These are phyloP conservation scores for Lagenaria siceraria DNA, from an alignment of 306 rosid species.

Conservation along the genomic window DNA sequence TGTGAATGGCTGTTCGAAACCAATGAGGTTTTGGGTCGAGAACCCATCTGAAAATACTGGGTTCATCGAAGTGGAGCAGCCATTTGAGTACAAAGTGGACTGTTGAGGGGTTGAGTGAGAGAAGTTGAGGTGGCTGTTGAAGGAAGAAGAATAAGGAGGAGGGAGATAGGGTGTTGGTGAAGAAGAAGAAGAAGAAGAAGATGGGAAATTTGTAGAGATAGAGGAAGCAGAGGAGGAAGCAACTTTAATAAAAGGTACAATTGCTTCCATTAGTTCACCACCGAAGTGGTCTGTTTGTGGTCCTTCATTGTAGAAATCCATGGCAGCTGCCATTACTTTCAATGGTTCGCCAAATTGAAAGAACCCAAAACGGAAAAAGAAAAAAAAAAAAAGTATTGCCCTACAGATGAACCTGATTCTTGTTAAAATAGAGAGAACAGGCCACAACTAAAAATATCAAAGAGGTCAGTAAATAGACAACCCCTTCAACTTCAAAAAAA, in stretches of 20 bases:
- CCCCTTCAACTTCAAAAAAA: slow-evolving; percentile 28
- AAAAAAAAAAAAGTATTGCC: no score
- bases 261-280: slow-evolving; percentile 97
- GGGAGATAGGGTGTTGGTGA: background rate
- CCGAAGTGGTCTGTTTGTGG: slow-evolving; percentile 45
- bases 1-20: slow-evolving; percentile 25
- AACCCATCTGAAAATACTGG: slow-evolving; percentile 29
- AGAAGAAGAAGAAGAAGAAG: slow-evolving; percentile 17
- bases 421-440: slow-evolving; percentile 49
- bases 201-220: background rate
- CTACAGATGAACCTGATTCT: slow-evolving; percentile 31
- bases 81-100: slow-evolving; percentile 22
- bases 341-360: background rate
- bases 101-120: slow-evolving; percentile 16
- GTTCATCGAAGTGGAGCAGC: slow-evolving; percentile 32
- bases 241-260: slow-evolving; percentile 90
- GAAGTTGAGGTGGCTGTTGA: slow-evolving; percentile 4
- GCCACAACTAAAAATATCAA: slow-evolving; percentile 14
- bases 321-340: slow-evolving; percentile 55
- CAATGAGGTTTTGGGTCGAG: slow-evolving; percentile 22
- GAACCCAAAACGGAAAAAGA: background rate
- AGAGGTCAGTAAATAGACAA: slow-evolving; percentile 77
- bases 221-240: slow-evolving; percentile 28
- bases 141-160: slow-evolving; percentile 1
- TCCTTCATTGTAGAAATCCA: slow-evolving; percentile 51